Conservation (phyloP, 768 basidiomycete genomes). For the Lactifluus hygrophoroides region DNA sequence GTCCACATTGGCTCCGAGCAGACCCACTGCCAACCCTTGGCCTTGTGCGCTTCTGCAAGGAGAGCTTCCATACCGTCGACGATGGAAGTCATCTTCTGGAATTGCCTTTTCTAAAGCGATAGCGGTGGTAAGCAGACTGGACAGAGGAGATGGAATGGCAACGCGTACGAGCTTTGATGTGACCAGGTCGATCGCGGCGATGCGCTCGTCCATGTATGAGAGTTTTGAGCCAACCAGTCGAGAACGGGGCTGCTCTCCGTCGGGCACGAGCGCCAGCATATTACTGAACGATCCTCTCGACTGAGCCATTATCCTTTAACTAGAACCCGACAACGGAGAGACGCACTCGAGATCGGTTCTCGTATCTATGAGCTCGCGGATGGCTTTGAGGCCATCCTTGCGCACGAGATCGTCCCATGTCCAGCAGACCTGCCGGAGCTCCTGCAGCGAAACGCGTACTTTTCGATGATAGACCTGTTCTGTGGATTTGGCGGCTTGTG, state of each 20-base stretch:
- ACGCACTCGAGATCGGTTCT: conserved; percentile 81
- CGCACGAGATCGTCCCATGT: conserved; percentile 83
- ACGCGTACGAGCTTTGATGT: conserved; percentile 56
- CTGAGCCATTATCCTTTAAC: neutral
- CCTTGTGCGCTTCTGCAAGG: conserved; percentile 58
- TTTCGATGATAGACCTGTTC: conserved; percentile 82
- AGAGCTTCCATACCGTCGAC: conserved; percentile 59
- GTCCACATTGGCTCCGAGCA: conserved; percentile 68
- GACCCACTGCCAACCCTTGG: conserved; percentile 66
- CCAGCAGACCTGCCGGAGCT: conserved; percentile 50
- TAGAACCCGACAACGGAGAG: neutral
- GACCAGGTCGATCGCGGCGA: conserved; percentile 50
- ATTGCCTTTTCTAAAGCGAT: conserved; percentile 52
- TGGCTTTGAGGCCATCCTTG: conserved; percentile 71
- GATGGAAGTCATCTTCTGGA: conserved; percentile 52
- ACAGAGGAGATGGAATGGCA: neutral
- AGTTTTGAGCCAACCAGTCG: conserved; percentile 60
- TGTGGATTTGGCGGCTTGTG: conserved; percentile 33
- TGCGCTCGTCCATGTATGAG: conserved; percentile 54
- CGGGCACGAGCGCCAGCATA: conserved; percentile 44
- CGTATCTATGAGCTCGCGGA: conserved; percentile 60
- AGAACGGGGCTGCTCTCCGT: conserved; percentile 44
- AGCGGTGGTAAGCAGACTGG: neutral
- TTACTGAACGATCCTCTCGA: conserved; percentile 39
- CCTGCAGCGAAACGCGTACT: conserved; percentile 57